phyloP scores from a whole-genome alignment of 495 filamentous ascomycete species.

The Penicillium tannophilum region DNA sequence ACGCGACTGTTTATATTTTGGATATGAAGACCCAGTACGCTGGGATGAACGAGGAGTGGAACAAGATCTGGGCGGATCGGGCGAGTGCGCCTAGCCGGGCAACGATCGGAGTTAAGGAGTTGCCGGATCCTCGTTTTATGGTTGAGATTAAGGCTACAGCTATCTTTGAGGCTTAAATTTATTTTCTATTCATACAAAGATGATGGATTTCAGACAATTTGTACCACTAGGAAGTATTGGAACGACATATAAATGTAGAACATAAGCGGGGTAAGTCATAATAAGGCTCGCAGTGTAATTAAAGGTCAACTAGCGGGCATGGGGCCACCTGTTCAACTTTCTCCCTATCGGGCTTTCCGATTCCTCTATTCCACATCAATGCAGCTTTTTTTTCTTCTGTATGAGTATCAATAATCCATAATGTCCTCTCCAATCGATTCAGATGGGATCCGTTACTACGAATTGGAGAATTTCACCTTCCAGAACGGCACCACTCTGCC shows the following conservation, averaged over 20 bases:
- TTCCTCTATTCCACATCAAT: neutral
- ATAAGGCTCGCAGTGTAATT: too few relatives aligned
- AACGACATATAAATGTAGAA: too few relatives aligned
- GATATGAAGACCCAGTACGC: conserved; percentile 41
- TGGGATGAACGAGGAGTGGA: conserved; percentile 47
- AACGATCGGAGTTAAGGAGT: conserved; percentile 36
- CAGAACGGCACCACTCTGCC: conserved; percentile 30
- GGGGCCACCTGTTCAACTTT: too few relatives aligned
- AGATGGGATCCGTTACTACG: conserved; percentile 34
- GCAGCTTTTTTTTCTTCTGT: too few relatives aligned
- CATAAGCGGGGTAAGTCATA: too few relatives aligned
- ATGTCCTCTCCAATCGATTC: conserved; percentile 10
- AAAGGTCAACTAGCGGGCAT: too few relatives aligned
- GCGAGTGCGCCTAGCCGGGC: conserved; percentile 35
- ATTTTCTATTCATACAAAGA: too few relatives aligned
- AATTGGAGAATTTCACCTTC: conserved; percentile 43
- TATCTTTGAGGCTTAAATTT: conserved; percentile 16
- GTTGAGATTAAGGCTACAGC: conserved; percentile 40
- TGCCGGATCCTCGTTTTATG: conserved; percentile 36
- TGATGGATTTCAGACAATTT: neutral
- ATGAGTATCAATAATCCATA: too few relatives aligned
- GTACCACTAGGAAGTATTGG: neutral
- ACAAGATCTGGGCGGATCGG: conserved; percentile 36
- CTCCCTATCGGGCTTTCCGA: too few relatives aligned
- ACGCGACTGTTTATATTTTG: conserved; percentile 35